Evolutionary conservation across 2,329 filamentous ascomycete genomes (phyloP).

Genomic region (Venturia oleaginea): DNA sequence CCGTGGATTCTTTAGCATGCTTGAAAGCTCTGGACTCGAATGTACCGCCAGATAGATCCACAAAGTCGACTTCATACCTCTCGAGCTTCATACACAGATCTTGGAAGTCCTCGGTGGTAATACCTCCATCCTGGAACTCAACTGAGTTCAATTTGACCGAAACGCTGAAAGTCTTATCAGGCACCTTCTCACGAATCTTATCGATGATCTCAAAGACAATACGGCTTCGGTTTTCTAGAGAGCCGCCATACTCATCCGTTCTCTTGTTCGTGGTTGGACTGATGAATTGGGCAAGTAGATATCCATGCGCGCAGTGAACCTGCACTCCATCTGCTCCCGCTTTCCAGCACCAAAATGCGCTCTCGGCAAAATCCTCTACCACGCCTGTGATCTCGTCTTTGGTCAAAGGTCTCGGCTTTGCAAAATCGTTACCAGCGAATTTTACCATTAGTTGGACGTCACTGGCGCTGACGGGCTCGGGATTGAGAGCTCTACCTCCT

Average conservation of each 20-base stretch:
- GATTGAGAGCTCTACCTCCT: constrained; percentile 35
- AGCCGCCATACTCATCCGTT: constrained; percentile 40
- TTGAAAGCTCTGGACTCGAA: constrained; percentile 46
- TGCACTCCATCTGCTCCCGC: constrained; percentile 47
- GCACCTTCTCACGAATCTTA: constrained; percentile 35
- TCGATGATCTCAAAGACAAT: constrained; percentile 46
- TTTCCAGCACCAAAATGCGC: constrained; percentile 52
- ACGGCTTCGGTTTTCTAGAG: constrained; percentile 40
- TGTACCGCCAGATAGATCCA: constrained; percentile 53
- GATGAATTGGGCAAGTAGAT: constrained; percentile 33
- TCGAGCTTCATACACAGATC: constrained; percentile 42
- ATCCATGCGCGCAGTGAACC: constrained; percentile 31
- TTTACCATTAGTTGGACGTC: constrained; percentile 36
- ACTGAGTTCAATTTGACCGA: constrained; percentile 52
- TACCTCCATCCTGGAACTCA: constrained; percentile 46
- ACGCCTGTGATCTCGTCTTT: constrained; percentile 35
- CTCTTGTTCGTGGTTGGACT: constrained; percentile 42
- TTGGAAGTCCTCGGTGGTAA: constrained; percentile 42
- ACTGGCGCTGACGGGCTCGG: constrained; percentile 43
- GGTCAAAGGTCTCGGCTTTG: constrained; percentile 2
- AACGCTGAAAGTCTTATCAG: constrained; percentile 33
- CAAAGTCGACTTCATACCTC: constrained; percentile 43
- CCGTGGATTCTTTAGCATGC: constrained; percentile 45
- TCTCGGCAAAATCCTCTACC: constrained; percentile 52
- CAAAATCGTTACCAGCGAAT: constrained; percentile 21